phyloP scores from a whole-genome alignment of 2,329 filamentous ascomycete species.

The Paecilomyces niveus region DNA sequence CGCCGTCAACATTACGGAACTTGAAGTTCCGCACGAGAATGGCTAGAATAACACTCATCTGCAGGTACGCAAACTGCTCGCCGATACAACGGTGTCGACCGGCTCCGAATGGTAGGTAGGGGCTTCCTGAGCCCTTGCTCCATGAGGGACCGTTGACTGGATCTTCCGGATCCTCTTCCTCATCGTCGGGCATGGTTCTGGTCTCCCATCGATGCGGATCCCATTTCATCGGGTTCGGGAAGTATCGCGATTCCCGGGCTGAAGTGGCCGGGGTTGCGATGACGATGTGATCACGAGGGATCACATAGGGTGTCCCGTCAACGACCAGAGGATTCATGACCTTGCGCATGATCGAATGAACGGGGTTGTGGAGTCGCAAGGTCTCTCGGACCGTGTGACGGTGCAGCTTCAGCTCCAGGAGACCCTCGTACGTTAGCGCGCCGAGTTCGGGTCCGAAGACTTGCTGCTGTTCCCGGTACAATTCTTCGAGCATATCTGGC shows the following conservation, averaged over 20 bases:
- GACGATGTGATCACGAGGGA: constrained; percentile 73
- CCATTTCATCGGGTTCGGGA: constrained; percentile 77
- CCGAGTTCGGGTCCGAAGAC: constrained; percentile 69
- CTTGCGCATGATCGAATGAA: constrained; percentile 89
- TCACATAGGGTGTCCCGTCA: constrained; percentile 71
- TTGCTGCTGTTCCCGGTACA: constrained; percentile 73
- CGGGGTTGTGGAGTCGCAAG: constrained; percentile 81
- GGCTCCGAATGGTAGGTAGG: constrained; percentile 90
- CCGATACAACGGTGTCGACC: constrained; percentile 92
- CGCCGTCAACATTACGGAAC: constrained; percentile 66
- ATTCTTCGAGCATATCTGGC: constrained; percentile 72
- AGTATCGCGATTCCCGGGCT: constrained; percentile 66
- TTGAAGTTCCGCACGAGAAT: constrained; percentile 72
- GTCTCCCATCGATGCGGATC: constrained; percentile 84
- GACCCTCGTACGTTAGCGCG: constrained; percentile 66
- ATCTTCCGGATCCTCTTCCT: constrained; percentile 38
- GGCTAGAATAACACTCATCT: constrained; percentile 78
- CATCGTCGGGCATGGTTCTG: constrained; percentile 41
- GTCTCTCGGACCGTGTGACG: constrained; percentile 85
- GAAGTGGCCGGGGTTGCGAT: constrained; percentile 74
- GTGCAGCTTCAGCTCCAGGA: constrained; percentile 74
- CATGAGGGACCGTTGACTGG: constrained; percentile 47
- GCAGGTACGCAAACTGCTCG: constrained; percentile 91
- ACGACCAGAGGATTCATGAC: constrained; percentile 84
- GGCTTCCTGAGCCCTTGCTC: constrained; percentile 80